These are phyloP conservation scores for Dillenia turbinata DNA, from an alignment of 164 flowering plant genomes.

Conservation along the genomic window DNA sequence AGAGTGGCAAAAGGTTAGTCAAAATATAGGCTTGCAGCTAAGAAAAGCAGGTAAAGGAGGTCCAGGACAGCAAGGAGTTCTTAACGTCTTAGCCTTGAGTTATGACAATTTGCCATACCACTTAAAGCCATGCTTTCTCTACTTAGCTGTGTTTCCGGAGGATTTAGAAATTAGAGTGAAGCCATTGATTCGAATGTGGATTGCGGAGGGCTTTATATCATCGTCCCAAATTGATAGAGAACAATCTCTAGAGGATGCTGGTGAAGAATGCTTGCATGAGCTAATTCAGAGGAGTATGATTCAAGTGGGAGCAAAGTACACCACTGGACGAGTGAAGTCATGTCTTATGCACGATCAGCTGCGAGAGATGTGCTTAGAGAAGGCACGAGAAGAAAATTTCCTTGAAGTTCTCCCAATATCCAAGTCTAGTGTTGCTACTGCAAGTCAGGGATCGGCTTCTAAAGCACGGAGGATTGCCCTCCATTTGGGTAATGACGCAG, in stretches of 20 bases:
- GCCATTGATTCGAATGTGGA: background rate
- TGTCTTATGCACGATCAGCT: background rate
- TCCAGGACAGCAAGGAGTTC: too few species aligned
- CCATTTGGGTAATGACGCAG: too few species aligned
- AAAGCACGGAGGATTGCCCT: too few species aligned
- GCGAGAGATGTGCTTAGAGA: background rate
- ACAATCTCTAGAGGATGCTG: background rate
- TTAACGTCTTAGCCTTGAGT: background rate
- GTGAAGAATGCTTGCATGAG: background rate
- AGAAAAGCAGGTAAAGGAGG: background rate
- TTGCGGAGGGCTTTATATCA: background rate
- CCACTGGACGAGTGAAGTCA: background rate
- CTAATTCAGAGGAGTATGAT: background rate
- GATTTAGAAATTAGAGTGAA: background rate
- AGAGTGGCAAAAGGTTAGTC: background rate
- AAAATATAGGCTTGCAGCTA: background rate
- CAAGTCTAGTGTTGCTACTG: too few species aligned
- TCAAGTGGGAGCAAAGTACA: background rate
- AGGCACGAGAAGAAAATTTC: background rate
- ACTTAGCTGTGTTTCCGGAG: background rate
- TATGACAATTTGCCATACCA: background rate
- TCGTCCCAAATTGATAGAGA: too few species aligned
- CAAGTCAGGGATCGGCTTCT: too few species aligned
- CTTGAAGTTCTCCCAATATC: too few species aligned
- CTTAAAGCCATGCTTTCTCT: background rate